Evolutionary conservation across 345 rosid species (phyloP).

Genomic region (Bruguiera sexangula): DNA sequence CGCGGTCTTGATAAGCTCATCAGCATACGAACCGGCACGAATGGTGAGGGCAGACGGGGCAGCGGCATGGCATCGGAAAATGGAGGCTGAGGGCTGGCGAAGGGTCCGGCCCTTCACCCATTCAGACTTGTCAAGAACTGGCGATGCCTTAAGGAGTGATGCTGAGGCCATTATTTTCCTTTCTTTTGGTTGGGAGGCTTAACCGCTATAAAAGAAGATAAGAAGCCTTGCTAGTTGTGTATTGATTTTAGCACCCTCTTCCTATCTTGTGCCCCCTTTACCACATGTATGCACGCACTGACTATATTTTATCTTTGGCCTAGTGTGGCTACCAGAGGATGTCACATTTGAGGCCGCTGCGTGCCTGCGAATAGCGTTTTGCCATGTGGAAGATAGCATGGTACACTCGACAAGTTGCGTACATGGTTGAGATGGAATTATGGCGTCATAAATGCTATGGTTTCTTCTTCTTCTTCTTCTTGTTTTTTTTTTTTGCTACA

Average conservation of each 20-base stretch:
- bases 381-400: constrained; percentile 70
- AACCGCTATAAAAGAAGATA: background rate
- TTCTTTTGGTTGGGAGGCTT: constrained; percentile 15
- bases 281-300: constrained; percentile 36
- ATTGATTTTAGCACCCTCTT: constrained; percentile 42
- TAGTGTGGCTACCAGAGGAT: constrained; percentile 36
- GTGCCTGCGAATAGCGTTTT: constrained; percentile 31
- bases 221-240: constrained; percentile 8
- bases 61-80: constrained; percentile 42
- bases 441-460: constrained; percentile 21
- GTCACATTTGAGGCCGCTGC: constrained; percentile 72
- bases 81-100: constrained; percentile 53
- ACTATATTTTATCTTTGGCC: constrained; percentile 44
- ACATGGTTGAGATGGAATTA: constrained; percentile 34
- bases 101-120: constrained; percentile 71
- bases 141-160: constrained; percentile 79
- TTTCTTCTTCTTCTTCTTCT: too few relatives aligned
- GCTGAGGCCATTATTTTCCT: constrained; percentile 70
- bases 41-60: constrained; percentile 45
- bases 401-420: constrained; percentile 23
- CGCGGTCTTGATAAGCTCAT: constrained; percentile 96
- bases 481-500: constrained; percentile 1
- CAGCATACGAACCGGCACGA: constrained; percentile 81
- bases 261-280: constrained; percentile 23
- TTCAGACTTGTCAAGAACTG: constrained; percentile 76